Base-by-base conservation (phyloP, 2,329 filamentous ascomycete species). In the Neopestalotiopsis clavispora region DNA sequence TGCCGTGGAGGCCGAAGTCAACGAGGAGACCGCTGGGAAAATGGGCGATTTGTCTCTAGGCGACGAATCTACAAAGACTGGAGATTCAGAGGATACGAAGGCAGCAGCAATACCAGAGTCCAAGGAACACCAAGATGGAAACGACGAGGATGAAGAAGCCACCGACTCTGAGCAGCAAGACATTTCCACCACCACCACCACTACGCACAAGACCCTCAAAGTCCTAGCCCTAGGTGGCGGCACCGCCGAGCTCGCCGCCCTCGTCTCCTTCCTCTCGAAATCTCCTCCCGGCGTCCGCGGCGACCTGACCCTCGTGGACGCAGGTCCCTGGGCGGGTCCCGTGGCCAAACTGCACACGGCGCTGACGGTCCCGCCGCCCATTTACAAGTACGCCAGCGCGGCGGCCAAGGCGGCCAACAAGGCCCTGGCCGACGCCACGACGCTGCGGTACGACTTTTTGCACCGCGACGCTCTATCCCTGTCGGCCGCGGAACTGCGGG, bases 271-370 rank as follows among this genome's bases (percentile, higher is more conserved):
- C 72, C 74, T 88, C 30, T 74, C 77, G 28, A 69, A 75, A 12
- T 20, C 61, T 49, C 2, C 2, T 1, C 61, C 34, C 14, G 40
- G 72, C 71, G 2, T 60, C 71, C 4, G 34, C 7, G 68, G 81
- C 23, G 71, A 80, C 40, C 80, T 96, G 12, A 86, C 85, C 5
- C 89, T 94, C n/a, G 81, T 98, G 62, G 95, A 98, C 81, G 90
- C 93, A 20, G 96, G 92, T 2, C 89, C 92, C 38, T 98, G 96
- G 95, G 83, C 82, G 0, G 72, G 79, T 2, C 89, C 95, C 12
- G 83, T 92, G 5, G 74, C 82, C 0, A 85, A 85, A 13, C 84
- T 98, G 4, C 82, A 87, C 10, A 73, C 80, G 1, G 82, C 84
- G 9, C 83, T 95, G 59, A 89, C 83, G 0, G 85, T 81, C 1